Evolutionary conservation across 2,329 filamentous ascomycete species (phyloP).

Genomic region (Domatiomyces globalis): DNA sequence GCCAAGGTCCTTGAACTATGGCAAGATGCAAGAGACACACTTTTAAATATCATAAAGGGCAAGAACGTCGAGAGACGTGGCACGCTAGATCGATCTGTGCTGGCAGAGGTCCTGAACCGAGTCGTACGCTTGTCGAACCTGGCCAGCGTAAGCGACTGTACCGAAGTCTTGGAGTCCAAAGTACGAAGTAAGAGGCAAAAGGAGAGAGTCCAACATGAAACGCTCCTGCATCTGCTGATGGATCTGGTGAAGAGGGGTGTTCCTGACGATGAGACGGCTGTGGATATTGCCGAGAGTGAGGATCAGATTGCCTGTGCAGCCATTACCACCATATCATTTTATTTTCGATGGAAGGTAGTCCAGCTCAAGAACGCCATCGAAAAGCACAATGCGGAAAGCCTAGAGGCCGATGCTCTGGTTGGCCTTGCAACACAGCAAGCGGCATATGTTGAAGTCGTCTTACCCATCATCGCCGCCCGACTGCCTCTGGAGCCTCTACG

Average conservation of each 20-base stretch:
- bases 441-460: conserved; percentile 35
- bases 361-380: conserved; percentile 43
- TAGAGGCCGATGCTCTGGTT: conserved; percentile 50
- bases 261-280: conserved; percentile 46
- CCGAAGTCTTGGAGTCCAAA: conserved; percentile 53
- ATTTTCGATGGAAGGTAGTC: conserved; percentile 87
- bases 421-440: conserved; percentile 51
- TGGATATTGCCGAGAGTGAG: conserved; percentile 61
- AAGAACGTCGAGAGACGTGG: conserved; percentile 59
- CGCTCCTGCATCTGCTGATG: conserved; percentile 52
- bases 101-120: conserved; percentile 58
- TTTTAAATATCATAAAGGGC: conserved; percentile 57
- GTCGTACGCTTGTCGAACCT: conserved; percentile 70
- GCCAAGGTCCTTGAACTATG: conserved; percentile 68
- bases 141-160: conserved; percentile 63
- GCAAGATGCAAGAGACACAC: conserved; percentile 64
- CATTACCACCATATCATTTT: conserved; percentile 65
- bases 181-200: conserved; percentile 16
- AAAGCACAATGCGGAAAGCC: conserved; percentile 39
- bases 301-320: conserved; percentile 63
- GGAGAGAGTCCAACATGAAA: conserved; percentile 17
- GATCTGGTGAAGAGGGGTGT: conserved; percentile 61
- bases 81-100: conserved; percentile 48
- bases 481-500: conserved; percentile 62
- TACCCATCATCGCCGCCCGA: conserved; percentile 36